Percentiles rank a stretch among this genome's conserved stretches.
These are phyloP conservation scores for Microcera coccophila DNA, from an alignment of 2,329 filamentous ascomycete species.

Conservation along the genomic window DNA sequence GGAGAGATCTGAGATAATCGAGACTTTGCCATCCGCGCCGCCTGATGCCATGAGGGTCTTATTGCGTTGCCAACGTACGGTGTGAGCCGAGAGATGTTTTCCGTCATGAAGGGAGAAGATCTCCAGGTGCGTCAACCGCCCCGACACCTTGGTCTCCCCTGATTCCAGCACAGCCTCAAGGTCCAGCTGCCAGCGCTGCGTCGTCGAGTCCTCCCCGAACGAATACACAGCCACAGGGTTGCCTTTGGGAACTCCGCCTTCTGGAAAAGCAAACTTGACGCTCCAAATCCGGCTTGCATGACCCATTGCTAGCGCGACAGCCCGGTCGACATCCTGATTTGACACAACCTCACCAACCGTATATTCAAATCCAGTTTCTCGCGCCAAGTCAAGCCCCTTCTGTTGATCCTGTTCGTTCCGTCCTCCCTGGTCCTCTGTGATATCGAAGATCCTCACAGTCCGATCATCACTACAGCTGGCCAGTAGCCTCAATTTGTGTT, in stretches of 20 bases:
- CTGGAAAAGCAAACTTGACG: slow-evolving; percentile 58
- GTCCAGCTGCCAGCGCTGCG: slow-evolving; percentile 64
- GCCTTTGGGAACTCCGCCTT: slow-evolving; percentile 11
- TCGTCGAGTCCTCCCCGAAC: slow-evolving; percentile 79
- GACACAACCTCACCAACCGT: slow-evolving; percentile 21
- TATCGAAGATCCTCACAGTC: slow-evolving; percentile 83
- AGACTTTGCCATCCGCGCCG: slow-evolving; percentile 74
- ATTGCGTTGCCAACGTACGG: slow-evolving; percentile 33
- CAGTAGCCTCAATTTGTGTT: slow-evolving; percentile 56
- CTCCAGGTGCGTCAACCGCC: slow-evolving; percentile 47
- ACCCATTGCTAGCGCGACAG: slow-evolving; percentile 72
- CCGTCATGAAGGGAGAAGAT: slow-evolving; percentile 68
- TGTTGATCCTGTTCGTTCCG: too few species aligned
- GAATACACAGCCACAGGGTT: slow-evolving; percentile 59
- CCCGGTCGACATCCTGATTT: slow-evolving; percentile 25
- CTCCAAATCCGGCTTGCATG: slow-evolving; percentile 89
- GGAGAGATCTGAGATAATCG: slow-evolving; percentile 36
- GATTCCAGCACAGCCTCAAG: slow-evolving; percentile 23
- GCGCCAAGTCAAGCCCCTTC: slow-evolving; percentile 32
- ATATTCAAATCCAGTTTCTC: slow-evolving; percentile 61
- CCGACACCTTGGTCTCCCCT: slow-evolving; percentile 4
- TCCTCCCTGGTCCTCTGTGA: slow-evolving; percentile 50
- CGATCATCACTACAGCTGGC: slow-evolving; percentile 94
- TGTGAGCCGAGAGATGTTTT: slow-evolving; percentile 86
- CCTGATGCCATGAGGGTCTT: slow-evolving; percentile 62